A percentile compares a stretch with the other conserved stretches of the same genome.
Evolutionary conservation across 2,329 filamentous ascomycete genomes (phyloP).

Genomic region (Ascosphaera acerosa): DNA sequence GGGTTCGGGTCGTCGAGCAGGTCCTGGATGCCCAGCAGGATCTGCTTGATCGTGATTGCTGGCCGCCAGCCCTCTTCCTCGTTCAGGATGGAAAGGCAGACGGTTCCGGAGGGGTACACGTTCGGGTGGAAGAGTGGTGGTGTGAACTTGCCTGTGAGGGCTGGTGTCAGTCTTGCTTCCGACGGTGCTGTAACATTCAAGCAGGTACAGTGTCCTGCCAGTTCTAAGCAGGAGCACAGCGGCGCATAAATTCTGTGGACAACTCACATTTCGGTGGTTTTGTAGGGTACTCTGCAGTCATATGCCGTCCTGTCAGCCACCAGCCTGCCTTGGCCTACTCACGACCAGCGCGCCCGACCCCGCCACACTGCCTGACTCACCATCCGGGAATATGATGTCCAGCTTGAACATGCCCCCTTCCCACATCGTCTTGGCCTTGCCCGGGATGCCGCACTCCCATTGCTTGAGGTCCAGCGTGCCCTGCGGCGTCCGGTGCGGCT

Average conservation of each 20-base stretch:
- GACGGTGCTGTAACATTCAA: too few relatives aligned
- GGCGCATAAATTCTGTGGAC: too few relatives aligned
- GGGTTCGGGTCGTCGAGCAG: constrained; percentile 91
- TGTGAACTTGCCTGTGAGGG: constrained; percentile 90
- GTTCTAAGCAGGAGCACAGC: constrained; percentile 1
- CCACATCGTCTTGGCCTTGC: constrained; percentile 93
- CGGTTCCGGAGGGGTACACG: constrained; percentile 92
- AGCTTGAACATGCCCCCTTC: constrained; percentile 94
- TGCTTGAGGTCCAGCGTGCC: constrained; percentile 76
- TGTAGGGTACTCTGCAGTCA: constrained; percentile 84
- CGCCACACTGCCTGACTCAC: constrained; percentile 33
- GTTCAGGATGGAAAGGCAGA: constrained; percentile 90
- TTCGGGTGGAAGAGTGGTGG: constrained; percentile 96
- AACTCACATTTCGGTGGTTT: constrained; percentile 85
- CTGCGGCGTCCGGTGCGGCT: constrained; percentile 52
- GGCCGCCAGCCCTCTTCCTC: constrained; percentile 98
- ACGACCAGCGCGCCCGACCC: too few relatives aligned
- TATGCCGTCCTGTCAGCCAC: too few relatives aligned
- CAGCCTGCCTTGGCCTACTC: too few relatives aligned
- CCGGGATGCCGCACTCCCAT: constrained; percentile 92
- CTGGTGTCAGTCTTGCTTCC: background rate
- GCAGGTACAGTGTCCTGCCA: too few relatives aligned
- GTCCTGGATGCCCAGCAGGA: constrained; percentile 85
- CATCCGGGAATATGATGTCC: constrained; percentile 76
- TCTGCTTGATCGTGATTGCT: constrained; percentile 95